phyloP scores from a whole-genome alignment of 148 eudicot genomes.

The Rhododendron kiyosumense region DNA sequence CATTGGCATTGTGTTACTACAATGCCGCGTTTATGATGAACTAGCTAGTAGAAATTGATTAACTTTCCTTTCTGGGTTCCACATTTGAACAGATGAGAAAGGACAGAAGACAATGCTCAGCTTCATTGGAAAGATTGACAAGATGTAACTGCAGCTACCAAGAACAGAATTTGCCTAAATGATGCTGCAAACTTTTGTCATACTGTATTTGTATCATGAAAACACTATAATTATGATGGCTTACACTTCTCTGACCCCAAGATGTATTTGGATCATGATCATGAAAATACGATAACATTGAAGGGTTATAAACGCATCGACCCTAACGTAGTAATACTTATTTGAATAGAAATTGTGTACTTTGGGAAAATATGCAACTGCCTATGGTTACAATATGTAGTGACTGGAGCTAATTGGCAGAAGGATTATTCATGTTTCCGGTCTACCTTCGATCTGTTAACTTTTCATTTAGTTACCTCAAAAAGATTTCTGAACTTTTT shows the following conservation, averaged over 20 bases:
- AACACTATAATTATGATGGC: background rate
- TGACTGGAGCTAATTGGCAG: too few relatives aligned
- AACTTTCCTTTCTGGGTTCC: background rate
- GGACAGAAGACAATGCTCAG: slow-evolving; percentile 11
- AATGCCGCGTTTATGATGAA: background rate
- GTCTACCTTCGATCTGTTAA: too few relatives aligned
- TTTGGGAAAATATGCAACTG: background rate
- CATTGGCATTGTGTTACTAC: background rate
- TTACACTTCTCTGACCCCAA: background rate
- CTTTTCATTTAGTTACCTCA: too few relatives aligned
- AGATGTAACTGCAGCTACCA: background rate
- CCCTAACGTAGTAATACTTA: background rate
- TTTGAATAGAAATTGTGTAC: background rate
- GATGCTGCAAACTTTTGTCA: background rate
- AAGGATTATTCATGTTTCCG: too few relatives aligned
- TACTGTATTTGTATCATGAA: background rate
- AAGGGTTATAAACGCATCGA: background rate
- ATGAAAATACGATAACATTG: background rate
- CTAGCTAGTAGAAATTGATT: background rate
- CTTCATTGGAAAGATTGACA: slow-evolving; percentile 15
- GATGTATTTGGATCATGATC: background rate
- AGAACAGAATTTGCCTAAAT: background rate
- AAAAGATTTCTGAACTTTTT: too few relatives aligned
- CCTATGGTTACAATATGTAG: background rate
- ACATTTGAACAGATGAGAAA: slow-evolving; percentile 14